Evolutionary conservation across 768 basidiomycete species (phyloP), one percentile per base, ranked within the genome.

Genomic region (Podaxis sp.): DNA sequence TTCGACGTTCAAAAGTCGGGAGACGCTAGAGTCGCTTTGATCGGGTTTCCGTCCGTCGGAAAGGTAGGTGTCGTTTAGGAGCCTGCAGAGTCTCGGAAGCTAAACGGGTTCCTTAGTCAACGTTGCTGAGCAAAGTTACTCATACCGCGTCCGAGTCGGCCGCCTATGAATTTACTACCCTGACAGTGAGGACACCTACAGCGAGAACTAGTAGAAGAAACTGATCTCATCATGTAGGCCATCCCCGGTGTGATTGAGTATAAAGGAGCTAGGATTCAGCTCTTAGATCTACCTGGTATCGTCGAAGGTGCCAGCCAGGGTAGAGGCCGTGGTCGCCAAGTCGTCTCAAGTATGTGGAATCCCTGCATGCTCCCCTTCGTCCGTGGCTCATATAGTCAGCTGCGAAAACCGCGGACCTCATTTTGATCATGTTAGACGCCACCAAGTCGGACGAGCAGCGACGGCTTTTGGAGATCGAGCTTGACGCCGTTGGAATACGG

Each of bases 241-340:
- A 99, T 99, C 64, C 96, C 97, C 39, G 97, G 97, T 54, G 97
- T 99, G 2, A 86, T 99, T 17, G 96, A 99, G 70, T 92, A 99
- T 73, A 88, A 96, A 73, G 97, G 97, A 30, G 83, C 83, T 42
- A 84, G 93, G 48, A 95, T 99, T 61, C 97, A 99, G 72, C 83
- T 98, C 49, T 84, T 98, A 15, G 96, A 98, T 84, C 79, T 98
- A 36, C 96, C 96, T 2, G 96, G 96, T 75, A 98, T 98, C 67
- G 94, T 98, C 7, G 93, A 95, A 75, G 93, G 93, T 13, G 93
- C 93, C 19, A 92, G 90, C 69, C 89, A 93, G 79, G 89, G 88
- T 73, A 85, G 95, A 66, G 96, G 96, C 11, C 85, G 96, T 68
- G 96, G 96, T 33, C 86, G 96, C 67, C 96, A 99, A 75, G 96